Evolutionary conservation across 192 early-diverging fungal species (phyloP), one percentile per base, ranked within the genome.

Genomic region (Coemansia sp.): DNA sequence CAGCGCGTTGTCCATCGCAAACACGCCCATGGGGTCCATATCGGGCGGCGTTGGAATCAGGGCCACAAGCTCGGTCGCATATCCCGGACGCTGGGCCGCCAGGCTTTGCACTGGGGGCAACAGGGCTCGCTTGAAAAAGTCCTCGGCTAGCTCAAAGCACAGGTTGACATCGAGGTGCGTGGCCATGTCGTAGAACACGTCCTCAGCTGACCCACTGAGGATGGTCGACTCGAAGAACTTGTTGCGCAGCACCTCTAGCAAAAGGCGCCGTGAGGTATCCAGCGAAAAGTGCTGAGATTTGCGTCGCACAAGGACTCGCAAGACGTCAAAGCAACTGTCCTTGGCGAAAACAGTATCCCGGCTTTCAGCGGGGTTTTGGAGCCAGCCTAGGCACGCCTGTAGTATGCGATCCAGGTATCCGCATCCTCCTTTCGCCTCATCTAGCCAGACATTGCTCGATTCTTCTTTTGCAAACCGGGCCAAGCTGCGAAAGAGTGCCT

Each of bases 381-480:
- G 69, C 71, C 71, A 82, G 31, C 35, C n/a, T 61, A 82, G 50
- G n/a, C 80, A 82, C 16, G 72, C 80, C 3, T 42, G 38, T 26
- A 82, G 58, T 35, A 82, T 65, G 13, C 75, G 75, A 7, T 64
- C 71, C 48, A 82, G 59, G 45, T 74, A 74, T 1, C 72, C 75
- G 9, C 62, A 23, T 10, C 75, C 75, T 26, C 75, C 75, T 0
- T 37, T 64, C 4, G 47, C 64, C 34, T 64, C 63, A 37, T 42
- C 66, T 12, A 66, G 18, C 79, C 79, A 81, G 23, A 69, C 63
- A 36, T 42, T 58, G 48, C 70, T 62, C 11, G 75, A 77, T 59
- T 77, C 80, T 20, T 82, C 80, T 16, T 82, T 82, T 59, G 75
- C 80, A 72, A 77, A 82, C 2, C 80, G 75, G 7, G 80, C 80